phyloP scores from a whole-genome alignment of 2,329 filamentous ascomycete species.

The Parastagonospora avenae region DNA sequence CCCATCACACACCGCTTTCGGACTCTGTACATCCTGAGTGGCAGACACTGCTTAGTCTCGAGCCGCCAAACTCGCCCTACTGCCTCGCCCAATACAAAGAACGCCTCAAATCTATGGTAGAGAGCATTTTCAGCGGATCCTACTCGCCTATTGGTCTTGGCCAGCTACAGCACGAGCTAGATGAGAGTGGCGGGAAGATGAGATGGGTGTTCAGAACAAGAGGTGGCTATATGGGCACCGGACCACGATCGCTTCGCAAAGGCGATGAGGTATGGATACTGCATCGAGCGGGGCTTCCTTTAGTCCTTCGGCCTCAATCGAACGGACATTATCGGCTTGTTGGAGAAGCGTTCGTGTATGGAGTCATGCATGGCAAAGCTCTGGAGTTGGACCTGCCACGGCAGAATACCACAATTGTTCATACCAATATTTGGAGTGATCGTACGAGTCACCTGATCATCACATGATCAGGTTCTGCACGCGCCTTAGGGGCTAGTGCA shows the following conservation, averaged over 20 bases:
- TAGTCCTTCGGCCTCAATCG: constrained; percentile 18
- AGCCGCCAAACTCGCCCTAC: constrained; percentile 24
- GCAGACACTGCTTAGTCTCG: constrained; percentile 26
- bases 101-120: constrained; percentile 22
- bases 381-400: constrained; percentile 3
- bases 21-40: constrained; percentile 34
- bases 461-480: too few relatives aligned
- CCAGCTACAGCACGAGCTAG: constrained; percentile 34
- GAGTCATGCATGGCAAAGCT: constrained; percentile 30
- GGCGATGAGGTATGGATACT: constrained; percentile 30
- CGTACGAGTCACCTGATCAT: too few relatives aligned
- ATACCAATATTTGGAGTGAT: too few relatives aligned
- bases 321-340: constrained; percentile 26
- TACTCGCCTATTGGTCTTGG: constrained; percentile 33
- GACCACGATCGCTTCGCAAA: constrained; percentile 21
- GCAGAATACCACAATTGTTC: too few relatives aligned
- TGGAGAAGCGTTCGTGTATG: constrained; percentile 33
- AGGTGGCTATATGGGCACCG: constrained; percentile 25
- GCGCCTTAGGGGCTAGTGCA: too few relatives aligned
- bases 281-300: constrained; percentile 18
- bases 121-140: constrained; percentile 33
- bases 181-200: constrained; percentile 26
- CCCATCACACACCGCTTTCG: constrained; percentile 29
- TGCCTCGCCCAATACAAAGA: constrained; percentile 18
- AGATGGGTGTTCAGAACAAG: constrained; percentile 28